phyloP scores from a whole-genome alignment of 2,329 filamentous ascomycete genomes.

The Aspergillus brunneoviolaceus region DNA sequence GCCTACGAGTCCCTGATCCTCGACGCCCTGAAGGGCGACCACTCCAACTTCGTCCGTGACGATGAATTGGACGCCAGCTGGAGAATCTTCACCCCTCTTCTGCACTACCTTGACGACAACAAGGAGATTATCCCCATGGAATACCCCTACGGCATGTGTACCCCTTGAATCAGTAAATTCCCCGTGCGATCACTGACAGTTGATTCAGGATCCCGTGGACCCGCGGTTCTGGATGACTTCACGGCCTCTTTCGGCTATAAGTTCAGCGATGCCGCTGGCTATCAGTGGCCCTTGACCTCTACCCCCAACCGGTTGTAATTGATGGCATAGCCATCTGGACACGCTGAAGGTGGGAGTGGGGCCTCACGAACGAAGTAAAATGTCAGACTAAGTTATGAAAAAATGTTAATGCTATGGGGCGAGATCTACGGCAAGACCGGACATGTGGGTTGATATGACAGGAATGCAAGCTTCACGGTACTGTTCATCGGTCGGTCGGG shows the following conservation, averaged over 20 bases:
- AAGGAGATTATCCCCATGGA: slow-evolving; percentile 99
- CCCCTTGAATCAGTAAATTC: not conserved
- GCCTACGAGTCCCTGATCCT: slow-evolving; percentile 97
- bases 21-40: slow-evolving; percentile 96
- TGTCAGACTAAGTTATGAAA: slow-evolving; percentile 4
- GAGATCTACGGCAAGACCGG: slow-evolving; percentile 16
- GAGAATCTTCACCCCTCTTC: slow-evolving; percentile 95
- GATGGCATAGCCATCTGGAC: not conserved
- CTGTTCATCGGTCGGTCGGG: slow-evolving; percentile 6
- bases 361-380: slow-evolving; percentile 4
- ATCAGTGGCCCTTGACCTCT: slow-evolving; percentile 87
- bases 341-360: not conserved
- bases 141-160: slow-evolving; percentile 87
- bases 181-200: slow-evolving; percentile 8
- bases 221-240: slow-evolving; percentile 95
- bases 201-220: slow-evolving; percentile 81
- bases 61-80: slow-evolving; percentile 96
- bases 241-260: slow-evolving; percentile 98
- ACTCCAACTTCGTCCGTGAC: slow-evolving; percentile 98
- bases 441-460: slow-evolving; percentile 17
- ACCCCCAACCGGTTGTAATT: slow-evolving; percentile 77
- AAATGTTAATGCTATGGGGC: slow-evolving; percentile 22
- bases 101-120: slow-evolving; percentile 98
- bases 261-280: slow-evolving; percentile 93
- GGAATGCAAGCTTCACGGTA: slow-evolving; percentile 11